Evolutionary conservation across 495 filamentous ascomycete species (phyloP).

Genomic region (Aspergillus bertholletiae): DNA sequence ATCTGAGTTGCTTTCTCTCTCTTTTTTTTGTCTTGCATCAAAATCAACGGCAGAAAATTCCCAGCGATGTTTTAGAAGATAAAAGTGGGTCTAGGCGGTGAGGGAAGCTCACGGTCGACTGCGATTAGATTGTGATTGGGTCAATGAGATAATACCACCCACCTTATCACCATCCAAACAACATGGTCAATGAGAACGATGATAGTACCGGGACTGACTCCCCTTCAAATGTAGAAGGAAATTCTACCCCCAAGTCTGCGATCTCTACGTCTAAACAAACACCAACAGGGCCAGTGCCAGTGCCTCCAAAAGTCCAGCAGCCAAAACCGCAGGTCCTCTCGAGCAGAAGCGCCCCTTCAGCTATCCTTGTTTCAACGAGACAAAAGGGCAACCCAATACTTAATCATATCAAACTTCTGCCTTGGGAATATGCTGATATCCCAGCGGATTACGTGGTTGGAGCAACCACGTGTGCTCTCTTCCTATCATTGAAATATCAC

Average conservation of each 20-base stretch:
- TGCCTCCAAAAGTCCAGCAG: slow-evolving; percentile 64
- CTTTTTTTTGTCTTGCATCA: slow-evolving; percentile 25
- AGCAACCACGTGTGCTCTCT: slow-evolving; percentile 82
- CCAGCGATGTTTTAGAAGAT: slow-evolving; percentile 6
- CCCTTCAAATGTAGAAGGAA: slow-evolving; percentile 46
- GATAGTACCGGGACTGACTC: slow-evolving; percentile 56
- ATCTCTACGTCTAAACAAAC: slow-evolving; percentile 28
- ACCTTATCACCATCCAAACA: too few relatives aligned
- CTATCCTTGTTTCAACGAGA: slow-evolving; percentile 77
- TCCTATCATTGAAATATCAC: slow-evolving; percentile 95
- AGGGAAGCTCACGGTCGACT: too few relatives aligned
- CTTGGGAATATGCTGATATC: slow-evolving; percentile 97
- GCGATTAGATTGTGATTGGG: slow-evolving; percentile 9
- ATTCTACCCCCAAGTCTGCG: slow-evolving; percentile 8
- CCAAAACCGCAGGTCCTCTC: slow-evolving; percentile 82
- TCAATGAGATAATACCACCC: too few relatives aligned
- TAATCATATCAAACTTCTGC: slow-evolving; percentile 71
- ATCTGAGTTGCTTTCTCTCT: slow-evolving; percentile 16
- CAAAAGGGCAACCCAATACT: slow-evolving; percentile 97
- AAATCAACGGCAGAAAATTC: slow-evolving; percentile 48
- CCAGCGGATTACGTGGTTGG: slow-evolving; percentile 91
- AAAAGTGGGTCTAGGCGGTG: slow-evolving; percentile 22
- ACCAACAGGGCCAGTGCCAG: slow-evolving; percentile 13
- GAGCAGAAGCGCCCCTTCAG: slow-evolving; percentile 61
- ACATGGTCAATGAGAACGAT: slow-evolving; percentile 54